Base-by-base conservation (phyloP, 2,329 filamentous ascomycete species). In the Penicillium sp. region DNA sequence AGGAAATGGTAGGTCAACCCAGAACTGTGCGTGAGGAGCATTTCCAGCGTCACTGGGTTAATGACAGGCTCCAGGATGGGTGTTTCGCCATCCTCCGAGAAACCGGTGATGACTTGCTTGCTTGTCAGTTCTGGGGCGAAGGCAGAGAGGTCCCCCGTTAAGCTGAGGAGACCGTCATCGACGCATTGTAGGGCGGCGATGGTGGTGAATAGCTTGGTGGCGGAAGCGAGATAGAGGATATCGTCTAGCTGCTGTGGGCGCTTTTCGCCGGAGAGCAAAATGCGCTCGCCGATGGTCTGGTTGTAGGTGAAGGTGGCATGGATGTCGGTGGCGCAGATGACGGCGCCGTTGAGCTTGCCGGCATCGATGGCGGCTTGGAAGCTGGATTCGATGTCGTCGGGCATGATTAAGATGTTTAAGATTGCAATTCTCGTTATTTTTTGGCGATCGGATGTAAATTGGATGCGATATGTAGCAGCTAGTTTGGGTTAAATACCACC, bases 141-240 rank as follows among this genome's bases (percentile, higher is more conserved):
- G 0, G 58, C 30, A 0, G 72, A 69, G 0, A 84, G 58, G 46
- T 83, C 77, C 2, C 74, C 75, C 7, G 77, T 73, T 0, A 84
- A 68, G 1, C 62, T 62, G 0, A 84, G 59, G 0, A 78, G 63
- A 0, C 80, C 80, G 6, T 78, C 72, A 29, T 85, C 81, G 2
- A 84, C 79, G 39, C 79, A 76, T 51, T 83, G 79, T n/a, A 85
- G 60, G 1, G 75, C 75, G 2, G 81, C 77, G 45, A 85, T 75
- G 1, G 76, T 75, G 2, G 81, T 76, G 46, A 83, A 54, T 2
- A 85, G 65, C 48, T 78, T 78, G 10, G 74, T 77, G 2, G 63
- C 64, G 10, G 60, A 65, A 12, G 61, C 64, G 17, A 62, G 32
- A 20, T 52, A 60, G 1, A 67, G 27, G 2, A 67, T 52, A 24